Percentiles rank a stretch among this genome's conserved stretches.
Conservation (phyloP, 2,329 filamentous ascomycete genomes). For the Cladosporium phlei region DNA sequence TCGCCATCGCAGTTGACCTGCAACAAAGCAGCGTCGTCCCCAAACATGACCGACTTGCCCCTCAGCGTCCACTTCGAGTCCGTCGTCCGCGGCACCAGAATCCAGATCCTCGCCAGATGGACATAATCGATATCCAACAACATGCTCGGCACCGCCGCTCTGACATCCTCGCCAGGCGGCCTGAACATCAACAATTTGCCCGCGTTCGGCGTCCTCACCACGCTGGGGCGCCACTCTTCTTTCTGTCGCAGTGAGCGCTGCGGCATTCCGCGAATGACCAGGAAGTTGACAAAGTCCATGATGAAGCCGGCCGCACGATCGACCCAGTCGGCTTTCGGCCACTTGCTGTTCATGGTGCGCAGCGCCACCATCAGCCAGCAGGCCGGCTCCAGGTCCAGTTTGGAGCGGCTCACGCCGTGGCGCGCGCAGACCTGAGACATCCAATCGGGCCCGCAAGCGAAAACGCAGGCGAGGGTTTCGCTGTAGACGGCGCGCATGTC, state of each 20-base stretch:
- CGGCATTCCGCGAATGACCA: constrained; percentile 31
- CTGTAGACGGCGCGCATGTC: constrained; percentile 39
- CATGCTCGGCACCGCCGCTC: constrained; percentile 27
- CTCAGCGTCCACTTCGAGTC: constrained; percentile 35
- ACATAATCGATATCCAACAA: constrained; percentile 30
- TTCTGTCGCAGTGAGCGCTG: constrained; percentile 26
- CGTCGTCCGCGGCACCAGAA: constrained; percentile 33
- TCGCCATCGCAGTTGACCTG: constrained; percentile 21
- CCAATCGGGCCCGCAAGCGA: constrained; percentile 39
- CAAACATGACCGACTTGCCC: constrained; percentile 39
- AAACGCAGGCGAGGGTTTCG: constrained; percentile 38
- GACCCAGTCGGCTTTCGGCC: constrained; percentile 27
- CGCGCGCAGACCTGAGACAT: constrained; percentile 32
- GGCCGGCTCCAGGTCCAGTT: constrained; percentile 27
- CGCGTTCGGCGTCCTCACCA: constrained; percentile 20
- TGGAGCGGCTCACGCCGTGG: constrained; percentile 30
- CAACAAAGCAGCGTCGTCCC: constrained; percentile 30
- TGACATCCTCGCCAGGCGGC: constrained; percentile 21
- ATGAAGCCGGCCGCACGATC: constrained; percentile 29
- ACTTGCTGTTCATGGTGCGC: constrained; percentile 32
- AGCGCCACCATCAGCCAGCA: constrained; percentile 33
- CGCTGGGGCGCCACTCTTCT: constrained; percentile 28
- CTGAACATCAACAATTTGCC: constrained; percentile 30
- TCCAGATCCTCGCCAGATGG: constrained; percentile 34
- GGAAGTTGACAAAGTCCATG: constrained; percentile 33